Conservation (phyloP, 2,329 filamentous ascomycete genomes). For the Septoria linicola region DNA sequence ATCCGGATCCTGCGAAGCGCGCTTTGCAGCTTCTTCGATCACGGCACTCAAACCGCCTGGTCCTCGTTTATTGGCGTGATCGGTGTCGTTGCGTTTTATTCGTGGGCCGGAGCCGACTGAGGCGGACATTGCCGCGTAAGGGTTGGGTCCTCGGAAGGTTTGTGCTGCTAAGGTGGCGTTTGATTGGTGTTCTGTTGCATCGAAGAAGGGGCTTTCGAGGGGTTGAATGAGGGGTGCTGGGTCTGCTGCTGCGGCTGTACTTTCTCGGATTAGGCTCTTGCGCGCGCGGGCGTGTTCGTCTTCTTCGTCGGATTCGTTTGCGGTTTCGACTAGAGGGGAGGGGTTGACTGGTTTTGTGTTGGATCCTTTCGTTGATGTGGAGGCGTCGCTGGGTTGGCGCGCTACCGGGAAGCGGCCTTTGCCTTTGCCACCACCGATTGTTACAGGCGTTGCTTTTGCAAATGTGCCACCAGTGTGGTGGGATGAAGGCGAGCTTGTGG, state of each 20-base stretch:
- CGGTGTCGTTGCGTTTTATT: slow-evolving; percentile 6
- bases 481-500: slow-evolving; percentile 37
- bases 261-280: slow-evolving; percentile 27
- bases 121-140: slow-evolving; percentile 41
- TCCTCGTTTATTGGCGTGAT: slow-evolving; percentile 19
- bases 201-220: slow-evolving; percentile 37
- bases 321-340: slow-evolving; percentile 34
- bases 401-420: slow-evolving; percentile 36
- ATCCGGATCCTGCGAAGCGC: slow-evolving; percentile 39
- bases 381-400: slow-evolving; percentile 29
- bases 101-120: slow-evolving; percentile 27
- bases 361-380: slow-evolving; percentile 23
- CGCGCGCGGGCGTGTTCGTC: slow-evolving; percentile 35
- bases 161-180: slow-evolving; percentile 19
- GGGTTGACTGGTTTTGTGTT: slow-evolving; percentile 31
- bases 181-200: slow-evolving; percentile 32
- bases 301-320: slow-evolving; percentile 34
- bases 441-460: slow-evolving; percentile 48
- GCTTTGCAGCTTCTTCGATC: slow-evolving; percentile 47
- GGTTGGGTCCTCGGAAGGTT: slow-evolving; percentile 36
- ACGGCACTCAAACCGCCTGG: slow-evolving; percentile 43
- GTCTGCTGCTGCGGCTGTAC: slow-evolving; percentile 18
- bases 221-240: slow-evolving; percentile 29
- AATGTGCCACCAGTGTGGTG: slow-evolving; percentile 32
- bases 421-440: slow-evolving; percentile 41